Percentiles rank a stretch among this genome's conserved stretches.
Evolutionary conservation across 176 grass and related monocot species (phyloP).

Genomic region (Eremochloa ophiuroides): DNA sequence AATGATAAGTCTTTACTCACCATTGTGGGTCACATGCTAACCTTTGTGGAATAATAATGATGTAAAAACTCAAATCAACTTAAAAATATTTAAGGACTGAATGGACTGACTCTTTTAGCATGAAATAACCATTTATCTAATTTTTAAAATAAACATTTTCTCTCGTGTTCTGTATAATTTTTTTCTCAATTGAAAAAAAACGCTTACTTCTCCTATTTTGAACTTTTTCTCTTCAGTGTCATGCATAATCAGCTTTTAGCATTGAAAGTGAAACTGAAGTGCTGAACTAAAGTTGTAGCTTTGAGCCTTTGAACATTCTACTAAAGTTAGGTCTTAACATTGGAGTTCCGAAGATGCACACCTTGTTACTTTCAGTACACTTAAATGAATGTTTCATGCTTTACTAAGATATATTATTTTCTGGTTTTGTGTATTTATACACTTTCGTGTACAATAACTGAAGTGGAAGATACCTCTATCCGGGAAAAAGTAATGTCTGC

Average conservation of each 20-base stretch:
- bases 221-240: no score
- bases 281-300: no score
- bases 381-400: neutral
- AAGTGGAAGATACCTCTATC: neutral
- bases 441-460: neutral
- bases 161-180: no score
- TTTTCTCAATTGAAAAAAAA: no score
- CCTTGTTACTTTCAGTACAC: neutral
- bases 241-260: no score
- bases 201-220: no score
- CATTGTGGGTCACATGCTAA: neutral
- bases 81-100: neutral
- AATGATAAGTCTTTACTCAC: neutral
- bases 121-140: no score
- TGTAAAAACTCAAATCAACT: neutral
- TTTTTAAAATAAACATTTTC: no score
- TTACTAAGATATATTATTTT: neutral
- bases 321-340: neutral
- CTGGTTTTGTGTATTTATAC: neutral
- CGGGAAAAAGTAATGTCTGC: neutral
- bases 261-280: no score
- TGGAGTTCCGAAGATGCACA: neutral
- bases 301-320: no score
- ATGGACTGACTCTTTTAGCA: neutral
- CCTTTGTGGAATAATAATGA: neutral